Percentiles rank a stretch among this genome's conserved stretches.
Conservation (phyloP, 2,329 filamentous ascomycete genomes). For the Lomentospora prolificans region DNA sequence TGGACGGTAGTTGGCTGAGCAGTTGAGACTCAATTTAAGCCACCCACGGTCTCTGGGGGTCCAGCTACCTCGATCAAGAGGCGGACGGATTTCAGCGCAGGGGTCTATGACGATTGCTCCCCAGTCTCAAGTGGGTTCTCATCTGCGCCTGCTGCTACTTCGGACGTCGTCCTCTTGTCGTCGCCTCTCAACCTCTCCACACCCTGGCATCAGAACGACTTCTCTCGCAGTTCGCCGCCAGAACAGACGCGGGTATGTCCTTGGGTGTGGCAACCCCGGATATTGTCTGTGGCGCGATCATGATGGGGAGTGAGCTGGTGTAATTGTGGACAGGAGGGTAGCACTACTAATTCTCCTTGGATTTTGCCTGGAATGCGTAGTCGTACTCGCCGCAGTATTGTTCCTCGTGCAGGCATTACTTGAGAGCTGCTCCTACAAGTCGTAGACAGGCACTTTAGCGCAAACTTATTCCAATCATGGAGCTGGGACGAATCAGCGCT, state of each 20-base stretch:
- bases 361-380: background rate
- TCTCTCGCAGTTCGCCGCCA: background rate
- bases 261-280: background rate
- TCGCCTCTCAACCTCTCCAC: background rate
- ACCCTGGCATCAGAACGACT: background rate
- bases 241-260: no score
- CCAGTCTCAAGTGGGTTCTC: no score
- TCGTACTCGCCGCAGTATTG: no score
- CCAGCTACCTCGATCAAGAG: background rate
- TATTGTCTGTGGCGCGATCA: background rate
- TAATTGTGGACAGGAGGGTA: background rate
- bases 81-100: background rate
- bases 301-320: background rate
- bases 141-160: no score
- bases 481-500: no score
- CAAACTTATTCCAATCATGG: no score
- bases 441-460: no score
- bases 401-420: no score
- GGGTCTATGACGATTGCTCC: background rate
- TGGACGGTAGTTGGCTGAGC: background rate
- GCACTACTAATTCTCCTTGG: background rate
- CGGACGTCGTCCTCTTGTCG: background rate
- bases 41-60: background rate
- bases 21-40: slow-evolving; percentile 1
- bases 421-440: no score